A percentile compares a stretch with the other conserved stretches of the same genome.
phyloP scores from a whole-genome alignment of 495 filamentous ascomycete genomes.

The Aspergillus sparsus region DNA sequence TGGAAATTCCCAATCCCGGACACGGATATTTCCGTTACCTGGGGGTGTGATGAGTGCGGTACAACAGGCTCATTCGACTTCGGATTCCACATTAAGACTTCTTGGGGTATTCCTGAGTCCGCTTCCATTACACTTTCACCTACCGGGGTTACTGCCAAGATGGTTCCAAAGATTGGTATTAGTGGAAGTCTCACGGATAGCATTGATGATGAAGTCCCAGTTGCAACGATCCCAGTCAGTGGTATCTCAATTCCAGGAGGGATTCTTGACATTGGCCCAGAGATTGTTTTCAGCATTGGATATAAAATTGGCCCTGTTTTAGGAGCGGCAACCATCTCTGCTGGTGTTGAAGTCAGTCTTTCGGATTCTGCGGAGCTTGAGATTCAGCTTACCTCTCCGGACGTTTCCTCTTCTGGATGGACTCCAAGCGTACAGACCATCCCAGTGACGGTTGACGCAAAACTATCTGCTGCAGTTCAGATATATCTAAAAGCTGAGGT shows the following conservation, averaged over 20 bases:
- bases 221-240: conserved; percentile 35
- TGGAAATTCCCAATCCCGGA: conserved; percentile 17
- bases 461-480: conserved; percentile 26
- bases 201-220: conserved; percentile 24
- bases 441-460: conserved; percentile 30
- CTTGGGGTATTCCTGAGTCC: conserved; percentile 27
- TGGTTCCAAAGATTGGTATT: conserved; percentile 28
- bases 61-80: conserved; percentile 39
- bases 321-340: conserved; percentile 28
- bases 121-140: conserved; percentile 31
- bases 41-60: conserved; percentile 31
- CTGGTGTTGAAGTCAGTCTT: conserved; percentile 29
- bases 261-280: conserved; percentile 38
- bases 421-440: conserved; percentile 26
- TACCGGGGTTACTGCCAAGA: conserved; percentile 30
- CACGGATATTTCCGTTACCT: conserved; percentile 19
- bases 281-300: conserved; percentile 34
- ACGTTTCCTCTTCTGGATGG: conserved; percentile 35
- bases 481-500: conserved; percentile 31
- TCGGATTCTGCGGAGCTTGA: conserved; percentile 30
- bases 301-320: conserved; percentile 29
- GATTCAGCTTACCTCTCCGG: conserved; percentile 32
- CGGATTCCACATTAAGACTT: conserved; percentile 33
- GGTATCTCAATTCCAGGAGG: conserved; percentile 32
- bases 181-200: conserved; percentile 29